Conservation (phyloP, 2,329 filamentous ascomycete genomes). For the Penicillium sp. region DNA sequence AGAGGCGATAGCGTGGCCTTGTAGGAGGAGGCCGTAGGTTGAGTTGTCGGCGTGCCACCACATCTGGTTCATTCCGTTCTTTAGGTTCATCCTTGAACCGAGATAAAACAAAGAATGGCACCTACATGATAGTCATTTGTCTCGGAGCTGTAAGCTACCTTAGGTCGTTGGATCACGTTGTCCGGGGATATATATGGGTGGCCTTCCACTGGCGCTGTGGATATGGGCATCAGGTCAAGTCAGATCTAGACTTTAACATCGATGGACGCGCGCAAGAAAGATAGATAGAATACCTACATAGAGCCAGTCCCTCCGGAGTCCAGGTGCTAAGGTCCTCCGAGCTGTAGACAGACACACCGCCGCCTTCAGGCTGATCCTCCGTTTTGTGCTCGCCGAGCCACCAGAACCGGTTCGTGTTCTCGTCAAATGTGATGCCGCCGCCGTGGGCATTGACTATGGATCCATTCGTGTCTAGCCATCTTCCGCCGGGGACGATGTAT, state of each 20-base stretch:
- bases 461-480: conserved; percentile 59
- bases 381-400: conserved; percentile 62
- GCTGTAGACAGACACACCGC: conserved; percentile 59
- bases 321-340: conserved; percentile 60
- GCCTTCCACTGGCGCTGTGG: conserved; percentile 49
- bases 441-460: conserved; percentile 61
- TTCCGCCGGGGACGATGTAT: conserved; percentile 60
- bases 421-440: conserved; percentile 53
- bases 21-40: conserved; percentile 54
- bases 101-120: neutral
- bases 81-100: neutral
- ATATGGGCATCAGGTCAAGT: neutral
- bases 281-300: conserved; percentile 48
- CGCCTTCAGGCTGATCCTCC: conserved; percentile 56
- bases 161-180: conserved; percentile 60
- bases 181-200: conserved; percentile 54
- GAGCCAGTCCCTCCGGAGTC: conserved; percentile 55
- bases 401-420: conserved; percentile 54
- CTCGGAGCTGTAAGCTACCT: conserved; percentile 57
- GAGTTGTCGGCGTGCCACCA: conserved; percentile 61
- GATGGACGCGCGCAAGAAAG: neutral
- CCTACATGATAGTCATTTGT: conserved; percentile 56
- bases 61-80: conserved; percentile 41
- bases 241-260: no score
- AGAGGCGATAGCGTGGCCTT: conserved; percentile 55